These are phyloP conservation scores for Kuraishia molischiana DNA, from an alignment of 805 yeast genomes.

Conservation along the genomic window DNA sequence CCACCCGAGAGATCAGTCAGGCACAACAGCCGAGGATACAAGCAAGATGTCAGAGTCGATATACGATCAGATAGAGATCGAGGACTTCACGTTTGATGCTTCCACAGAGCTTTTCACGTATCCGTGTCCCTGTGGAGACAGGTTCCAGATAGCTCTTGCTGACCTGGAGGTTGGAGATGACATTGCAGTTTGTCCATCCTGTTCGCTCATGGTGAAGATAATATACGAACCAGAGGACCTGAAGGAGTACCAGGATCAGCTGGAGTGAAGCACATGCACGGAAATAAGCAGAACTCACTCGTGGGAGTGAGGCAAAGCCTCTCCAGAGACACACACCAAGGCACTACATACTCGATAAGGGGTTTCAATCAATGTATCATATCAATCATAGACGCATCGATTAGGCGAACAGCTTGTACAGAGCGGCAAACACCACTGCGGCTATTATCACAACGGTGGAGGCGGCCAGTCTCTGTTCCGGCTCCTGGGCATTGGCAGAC, in stretches of 20 bases:
- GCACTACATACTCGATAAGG: not conserved
- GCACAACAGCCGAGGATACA: too few relatives aligned
- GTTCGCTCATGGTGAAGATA: constrained; percentile 88
- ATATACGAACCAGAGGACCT: constrained; percentile 67
- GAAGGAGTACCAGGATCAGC: constrained; percentile 29
- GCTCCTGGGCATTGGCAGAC: not conserved
- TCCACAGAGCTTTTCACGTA: constrained; percentile 75
- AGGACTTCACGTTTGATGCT: constrained; percentile 89
- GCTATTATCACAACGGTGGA: not conserved
- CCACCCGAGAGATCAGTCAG: too few relatives aligned
- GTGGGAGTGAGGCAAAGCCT: too few relatives aligned
- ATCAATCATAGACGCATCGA: too few relatives aligned
- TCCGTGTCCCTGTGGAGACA: constrained; percentile 98
- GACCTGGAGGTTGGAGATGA: constrained; percentile 89
- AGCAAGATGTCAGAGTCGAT: constrained; percentile 25
- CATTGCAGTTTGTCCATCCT: constrained; percentile 93
- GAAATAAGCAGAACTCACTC: not conserved
- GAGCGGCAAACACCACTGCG: too few relatives aligned
- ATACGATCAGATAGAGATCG: constrained; percentile 94
- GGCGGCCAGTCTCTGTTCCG: not conserved
- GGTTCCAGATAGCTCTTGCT: constrained; percentile 76
- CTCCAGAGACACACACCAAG: too few relatives aligned
- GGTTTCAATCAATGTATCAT: not conserved
- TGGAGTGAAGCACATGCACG: not conserved
- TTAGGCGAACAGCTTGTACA: too few relatives aligned